Base-by-base conservation (phyloP, 306 rosid genomes). In the Acacia acuminata region DNA sequence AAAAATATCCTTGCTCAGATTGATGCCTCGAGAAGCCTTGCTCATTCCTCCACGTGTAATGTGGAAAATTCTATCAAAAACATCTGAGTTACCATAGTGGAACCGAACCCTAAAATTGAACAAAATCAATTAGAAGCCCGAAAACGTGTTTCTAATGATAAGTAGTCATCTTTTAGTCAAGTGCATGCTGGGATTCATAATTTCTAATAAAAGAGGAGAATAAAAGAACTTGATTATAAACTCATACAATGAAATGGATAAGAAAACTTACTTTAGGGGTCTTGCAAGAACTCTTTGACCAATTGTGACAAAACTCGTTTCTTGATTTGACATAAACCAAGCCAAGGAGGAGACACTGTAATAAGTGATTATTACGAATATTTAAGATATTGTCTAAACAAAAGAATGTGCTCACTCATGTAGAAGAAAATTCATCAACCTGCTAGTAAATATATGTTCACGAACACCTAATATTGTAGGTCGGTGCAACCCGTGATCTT, bases 281-380 rank as follows among this genome's bases (percentile, higher is more conserved):
- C 97, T 91, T 86, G 99, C 99, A 65, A 96, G 98, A 86, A 94
- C 96, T 85, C 99, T 90, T 84, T 96, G 99, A 68, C 99, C 98
- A 64, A 96, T 85, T 66, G 99, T 96, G 78, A 96, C 99, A 82
- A 96, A 96, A 82, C 96, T 91, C 69, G 95, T 91, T 85, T 96
- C 99, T 89, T 96, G 99, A 90, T 96, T 96, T 79, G 99, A 96
- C 99, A 96, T 96, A 82, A 96, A 96, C 99, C 99, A 96, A 75
- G 97, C 98, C 92, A 94, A 81, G 65, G 99, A 96, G 77, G 99
- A 96, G 60, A 96, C 99, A 94, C 99, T 96, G 96, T 71, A 77
- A 71, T 73, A 80, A 79, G 77, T 72, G 36, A 66, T 53, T 45
- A 61, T 60, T 45, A 61, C 75, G 76, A 58, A 71, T 55, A 66